These are phyloP conservation scores for Symbiodinium pilosum DNA, from an alignment of 73 alveolate genomes.

Conservation along the genomic window DNA sequence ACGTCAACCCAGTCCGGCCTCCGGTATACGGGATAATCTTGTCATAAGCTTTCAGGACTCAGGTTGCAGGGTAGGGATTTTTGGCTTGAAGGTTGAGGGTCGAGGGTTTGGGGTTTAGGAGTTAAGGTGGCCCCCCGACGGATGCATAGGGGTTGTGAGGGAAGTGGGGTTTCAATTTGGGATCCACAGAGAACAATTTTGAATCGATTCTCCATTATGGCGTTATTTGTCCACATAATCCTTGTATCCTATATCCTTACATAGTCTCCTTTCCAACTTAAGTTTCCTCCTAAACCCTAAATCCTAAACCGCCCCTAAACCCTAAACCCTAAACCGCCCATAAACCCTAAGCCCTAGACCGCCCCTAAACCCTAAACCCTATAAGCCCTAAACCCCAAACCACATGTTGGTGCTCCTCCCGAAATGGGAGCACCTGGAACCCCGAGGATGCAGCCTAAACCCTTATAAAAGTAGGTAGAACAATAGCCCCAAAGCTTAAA, in stretches of 20 bases:
- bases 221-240: too few relatives aligned
- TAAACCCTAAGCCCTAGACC: background rate
- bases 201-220: too few relatives aligned
- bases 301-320: background rate
- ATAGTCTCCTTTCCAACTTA: too few relatives aligned
- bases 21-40: background rate
- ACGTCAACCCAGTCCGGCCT: slow-evolving; percentile 51
- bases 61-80: too few relatives aligned
- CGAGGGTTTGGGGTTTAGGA: background rate
- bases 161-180: too few relatives aligned
- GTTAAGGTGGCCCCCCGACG: too few relatives aligned
- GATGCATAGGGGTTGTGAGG: too few relatives aligned
- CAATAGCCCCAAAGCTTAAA: background rate
- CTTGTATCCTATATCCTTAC: too few relatives aligned
- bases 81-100: background rate
- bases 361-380: background rate
- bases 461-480: background rate
- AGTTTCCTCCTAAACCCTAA: background rate
- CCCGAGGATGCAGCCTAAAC: background rate
- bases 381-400: background rate
- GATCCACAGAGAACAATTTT: too few relatives aligned
- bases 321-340: background rate
- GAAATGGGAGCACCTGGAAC: background rate
- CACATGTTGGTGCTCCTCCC: background rate
- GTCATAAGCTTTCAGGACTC: background rate